Base-by-base conservation (phyloP, 129 eudicot genomes). In the Dittrichia graveolens region DNA sequence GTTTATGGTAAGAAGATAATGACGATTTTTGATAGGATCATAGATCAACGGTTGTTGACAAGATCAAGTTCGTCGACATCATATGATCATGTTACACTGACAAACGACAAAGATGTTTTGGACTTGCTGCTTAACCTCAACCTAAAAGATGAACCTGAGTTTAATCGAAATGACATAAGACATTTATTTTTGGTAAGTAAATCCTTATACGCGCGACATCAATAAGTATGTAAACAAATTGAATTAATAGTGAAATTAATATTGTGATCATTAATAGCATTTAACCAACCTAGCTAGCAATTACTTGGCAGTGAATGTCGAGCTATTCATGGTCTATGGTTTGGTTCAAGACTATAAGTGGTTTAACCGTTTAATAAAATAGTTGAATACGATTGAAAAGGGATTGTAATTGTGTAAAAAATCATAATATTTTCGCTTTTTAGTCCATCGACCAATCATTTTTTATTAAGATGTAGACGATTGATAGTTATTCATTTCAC, bases 131-230 rank as follows among this genome's bases (percentile, higher is more conserved):
- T 80, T 15, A 15, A 59, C 57, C 75, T 79, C 2, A 48, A 2
- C 41, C 3, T 39, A 0, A 66, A 66, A 45, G 63, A 42, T 18
- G 83, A 79, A 15, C 40, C 48, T 0, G 58, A 47, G 39, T 57
- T 66, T 7, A 48, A 11, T 43, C 58, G 39, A 10, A 7, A 58
- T n/a, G 65, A 67, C 43, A 67, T 73, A 47, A 50, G 71, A n/a
- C 79, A 79, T 37, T 66, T 72, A 47, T 39, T 79, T 41, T 18
- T 71, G 13, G 78, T 73, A 24, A 57, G 79, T 45, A 63, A 43
- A 2, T 19, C 31, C 2, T 24, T 24, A 24, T 24, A 24, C 31
- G n/a, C n/a, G n/a, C n/a, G 0, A 24, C 31, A 24, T 24, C 31
- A 24, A 24, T 2, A 24, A 24, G 31, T 24, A 24, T 24, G 31